These are phyloP conservation scores for Puccinia horiana DNA, from an alignment of 1,284 basidiomycete species.

Conservation along the genomic window DNA sequence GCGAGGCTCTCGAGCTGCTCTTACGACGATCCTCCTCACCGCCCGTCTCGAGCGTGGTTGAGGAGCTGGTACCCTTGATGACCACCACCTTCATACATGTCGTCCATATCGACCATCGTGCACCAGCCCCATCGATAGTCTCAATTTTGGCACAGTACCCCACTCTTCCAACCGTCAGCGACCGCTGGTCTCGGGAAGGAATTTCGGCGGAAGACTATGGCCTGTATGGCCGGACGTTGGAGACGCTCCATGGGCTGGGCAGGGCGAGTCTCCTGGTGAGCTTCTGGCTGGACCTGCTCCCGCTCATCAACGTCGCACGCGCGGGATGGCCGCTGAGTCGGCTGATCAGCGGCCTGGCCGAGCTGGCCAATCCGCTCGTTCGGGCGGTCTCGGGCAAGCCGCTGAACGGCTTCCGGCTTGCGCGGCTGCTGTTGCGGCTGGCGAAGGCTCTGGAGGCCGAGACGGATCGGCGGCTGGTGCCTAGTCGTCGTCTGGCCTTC, in stretches of 20 bases:
- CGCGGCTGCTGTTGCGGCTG: constrained; percentile 16
- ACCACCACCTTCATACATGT: constrained; percentile 11
- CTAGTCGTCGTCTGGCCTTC: constrained; percentile 33
- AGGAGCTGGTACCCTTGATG: constrained; percentile 16
- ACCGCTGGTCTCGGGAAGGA: constrained; percentile 8
- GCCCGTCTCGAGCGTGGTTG: background rate
- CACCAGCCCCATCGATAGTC: constrained; percentile 22
- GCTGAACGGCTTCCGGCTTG: constrained; percentile 24
- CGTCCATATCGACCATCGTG: constrained; percentile 25
- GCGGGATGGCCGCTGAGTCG: constrained; percentile 26
- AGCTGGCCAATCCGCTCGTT: constrained; percentile 37
- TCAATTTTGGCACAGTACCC: constrained; percentile 22
- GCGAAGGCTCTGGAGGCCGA: constrained; percentile 23
- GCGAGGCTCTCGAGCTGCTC: constrained; percentile 33
- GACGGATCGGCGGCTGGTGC: constrained; percentile 21
- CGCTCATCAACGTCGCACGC: constrained; percentile 14
- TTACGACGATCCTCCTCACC: background rate
- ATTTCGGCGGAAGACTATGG: constrained; percentile 17
- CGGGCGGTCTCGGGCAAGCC: constrained; percentile 33
- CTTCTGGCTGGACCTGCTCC: constrained; percentile 29
- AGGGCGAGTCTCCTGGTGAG: constrained; percentile 23
- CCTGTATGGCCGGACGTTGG: background rate
- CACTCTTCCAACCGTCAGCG: background rate
- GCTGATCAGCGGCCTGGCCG: constrained; percentile 9
- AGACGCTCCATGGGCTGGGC: constrained; percentile 21